Conservation (phyloP, 768 basidiomycete genomes). For the Cyathus striatus region DNA sequence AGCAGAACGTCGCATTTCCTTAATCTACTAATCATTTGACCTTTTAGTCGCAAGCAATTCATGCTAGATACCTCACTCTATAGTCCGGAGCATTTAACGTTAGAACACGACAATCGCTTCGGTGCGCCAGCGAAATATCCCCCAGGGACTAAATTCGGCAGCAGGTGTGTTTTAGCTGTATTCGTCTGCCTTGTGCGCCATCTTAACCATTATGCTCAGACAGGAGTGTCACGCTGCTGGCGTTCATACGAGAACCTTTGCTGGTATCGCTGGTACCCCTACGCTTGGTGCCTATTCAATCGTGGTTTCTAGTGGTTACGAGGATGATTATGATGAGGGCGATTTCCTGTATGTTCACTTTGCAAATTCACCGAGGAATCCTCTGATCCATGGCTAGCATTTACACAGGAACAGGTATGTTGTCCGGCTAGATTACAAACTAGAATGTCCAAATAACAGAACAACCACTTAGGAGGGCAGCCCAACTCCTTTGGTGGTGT, state of each 20-base stretch:
- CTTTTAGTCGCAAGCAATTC: slow-evolving; percentile 13
- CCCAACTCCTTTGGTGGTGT: too few relatives aligned
- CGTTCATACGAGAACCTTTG: slow-evolving; percentile 20
- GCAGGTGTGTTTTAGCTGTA: slow-evolving; percentile 12
- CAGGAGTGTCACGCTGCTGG: slow-evolving; percentile 15
- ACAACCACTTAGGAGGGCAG: too few relatives aligned
- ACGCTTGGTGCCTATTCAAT: slow-evolving; percentile 33
- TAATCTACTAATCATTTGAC: neutral
- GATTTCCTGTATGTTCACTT: slow-evolving; percentile 25
- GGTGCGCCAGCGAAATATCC: slow-evolving; percentile 13
- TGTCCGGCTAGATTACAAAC: neutral
- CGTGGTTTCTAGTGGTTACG: slow-evolving; percentile 32
- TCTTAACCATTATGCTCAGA: slow-evolving; percentile 11
- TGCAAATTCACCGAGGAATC: neutral
- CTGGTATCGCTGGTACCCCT: slow-evolving; percentile 29
- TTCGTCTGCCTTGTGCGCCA: neutral
- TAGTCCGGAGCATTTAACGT: slow-evolving; percentile 7
- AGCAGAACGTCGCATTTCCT: neutral
- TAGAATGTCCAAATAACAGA: neutral
- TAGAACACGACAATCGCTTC: slow-evolving; percentile 13
- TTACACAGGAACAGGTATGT: slow-evolving; percentile 35
- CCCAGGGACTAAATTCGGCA: slow-evolving; percentile 15
- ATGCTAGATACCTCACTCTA: slow-evolving; percentile 14
- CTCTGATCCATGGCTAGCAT: slow-evolving; percentile 17
- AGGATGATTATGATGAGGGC: slow-evolving; percentile 35